phyloP scores from a whole-genome alignment of 352 stramenopile species.

The Globisporangium apiculatum region DNA sequence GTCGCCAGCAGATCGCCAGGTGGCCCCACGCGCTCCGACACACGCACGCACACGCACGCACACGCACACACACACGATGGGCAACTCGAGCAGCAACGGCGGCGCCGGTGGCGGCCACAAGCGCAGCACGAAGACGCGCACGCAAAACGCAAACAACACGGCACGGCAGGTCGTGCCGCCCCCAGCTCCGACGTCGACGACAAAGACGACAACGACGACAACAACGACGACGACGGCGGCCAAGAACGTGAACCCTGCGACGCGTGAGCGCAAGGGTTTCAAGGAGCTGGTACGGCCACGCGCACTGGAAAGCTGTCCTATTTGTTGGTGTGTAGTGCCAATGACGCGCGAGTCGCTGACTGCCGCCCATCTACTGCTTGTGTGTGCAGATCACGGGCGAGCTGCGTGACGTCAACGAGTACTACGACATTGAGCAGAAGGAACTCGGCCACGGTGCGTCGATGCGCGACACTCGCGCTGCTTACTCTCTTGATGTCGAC shows the following conservation, averaged over 20 bases:
- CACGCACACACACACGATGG: slow-evolving; percentile 23
- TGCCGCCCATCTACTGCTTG: too few relatives aligned
- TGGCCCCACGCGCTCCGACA: background rate
- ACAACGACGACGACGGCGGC: slow-evolving; percentile 13
- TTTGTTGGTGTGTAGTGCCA: too few relatives aligned
- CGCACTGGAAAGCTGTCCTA: too few relatives aligned
- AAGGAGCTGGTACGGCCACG: slow-evolving; percentile 58
- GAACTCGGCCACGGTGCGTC: slow-evolving; percentile 63
- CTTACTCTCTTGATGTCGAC: too few relatives aligned
- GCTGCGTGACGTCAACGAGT: slow-evolving; percentile 76
- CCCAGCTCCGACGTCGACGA: slow-evolving; percentile 10
- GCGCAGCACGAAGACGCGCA: slow-evolving; percentile 25
- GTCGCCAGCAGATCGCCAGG: background rate
- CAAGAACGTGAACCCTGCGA: slow-evolving; percentile 28
- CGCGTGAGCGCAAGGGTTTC: slow-evolving; percentile 48
- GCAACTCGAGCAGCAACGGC: slow-evolving; percentile 63
- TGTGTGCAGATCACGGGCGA: slow-evolving; percentile 67
- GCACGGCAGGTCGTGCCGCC: slow-evolving; percentile 12
- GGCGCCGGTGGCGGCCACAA: slow-evolving; percentile 12
- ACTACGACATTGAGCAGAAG: slow-evolving; percentile 87
- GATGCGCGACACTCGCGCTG: too few relatives aligned
- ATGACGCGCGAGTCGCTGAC: too few relatives aligned
- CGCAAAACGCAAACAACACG: slow-evolving; percentile 25
- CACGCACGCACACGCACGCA: background rate
- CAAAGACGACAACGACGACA: slow-evolving; percentile 8